Conservation (phyloP, 495 filamentous ascomycete species). For the Xylaria sp. region DNA sequence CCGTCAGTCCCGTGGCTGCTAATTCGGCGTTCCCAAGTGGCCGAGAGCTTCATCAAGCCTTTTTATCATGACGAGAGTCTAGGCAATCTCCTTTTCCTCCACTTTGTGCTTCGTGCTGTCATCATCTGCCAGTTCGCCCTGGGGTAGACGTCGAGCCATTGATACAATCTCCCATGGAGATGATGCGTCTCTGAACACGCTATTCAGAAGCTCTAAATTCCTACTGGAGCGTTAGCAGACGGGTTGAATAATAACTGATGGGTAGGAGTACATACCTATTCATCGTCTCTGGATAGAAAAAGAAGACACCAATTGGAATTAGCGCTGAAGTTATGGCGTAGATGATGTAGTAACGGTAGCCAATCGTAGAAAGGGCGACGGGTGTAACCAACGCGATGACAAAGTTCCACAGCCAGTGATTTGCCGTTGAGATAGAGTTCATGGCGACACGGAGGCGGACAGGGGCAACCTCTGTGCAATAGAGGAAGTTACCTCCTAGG, state of each 20-base stretch:
- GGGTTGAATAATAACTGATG: not conserved
- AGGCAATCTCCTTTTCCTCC: constrained; percentile 5
- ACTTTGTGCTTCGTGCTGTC: not conserved
- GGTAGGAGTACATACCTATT: not conserved
- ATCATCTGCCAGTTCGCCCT: constrained; percentile 4
- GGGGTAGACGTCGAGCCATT: constrained; percentile 11
- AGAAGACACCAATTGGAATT: constrained; percentile 60
- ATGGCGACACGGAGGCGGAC: constrained; percentile 61
- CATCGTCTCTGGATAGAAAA: constrained; percentile 64
- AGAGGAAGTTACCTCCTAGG: constrained; percentile 64
- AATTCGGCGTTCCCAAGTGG: not conserved
- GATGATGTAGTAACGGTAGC: constrained; percentile 57
- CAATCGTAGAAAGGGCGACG: constrained; percentile 54
- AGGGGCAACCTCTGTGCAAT: constrained; percentile 64
- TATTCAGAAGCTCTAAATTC: constrained; percentile 10
- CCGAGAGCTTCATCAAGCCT: not conserved
- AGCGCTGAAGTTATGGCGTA: constrained; percentile 56
- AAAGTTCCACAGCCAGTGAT: constrained; percentile 62
- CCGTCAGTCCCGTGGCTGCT: not conserved
- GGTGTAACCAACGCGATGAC: constrained; percentile 51
- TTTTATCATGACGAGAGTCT: not conserved
- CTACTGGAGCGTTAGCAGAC: not conserved
- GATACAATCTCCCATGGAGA: constrained; percentile 9
- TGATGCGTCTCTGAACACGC: constrained; percentile 10
- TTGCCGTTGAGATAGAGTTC: constrained; percentile 57